Percentiles rank a stretch among this genome's conserved stretches.
phyloP scores from a whole-genome alignment of 1,284 basidiomycete species.

The Naganishia liquefaciens region DNA sequence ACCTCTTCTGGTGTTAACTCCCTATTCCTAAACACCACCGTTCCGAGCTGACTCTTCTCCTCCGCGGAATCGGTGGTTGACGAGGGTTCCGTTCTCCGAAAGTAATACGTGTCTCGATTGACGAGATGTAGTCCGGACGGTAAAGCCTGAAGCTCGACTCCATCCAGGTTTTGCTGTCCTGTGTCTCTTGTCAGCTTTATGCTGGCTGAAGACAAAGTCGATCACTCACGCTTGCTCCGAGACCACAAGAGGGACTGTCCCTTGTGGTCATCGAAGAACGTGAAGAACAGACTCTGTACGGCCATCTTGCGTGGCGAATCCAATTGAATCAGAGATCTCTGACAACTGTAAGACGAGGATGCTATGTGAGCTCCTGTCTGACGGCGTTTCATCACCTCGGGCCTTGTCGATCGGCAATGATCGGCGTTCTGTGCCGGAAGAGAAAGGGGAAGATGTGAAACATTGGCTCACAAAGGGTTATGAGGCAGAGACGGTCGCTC shows the following conservation, averaged over 20 bases:
- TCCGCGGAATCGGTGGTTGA: neutral
- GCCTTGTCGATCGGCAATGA: conserved; percentile 28
- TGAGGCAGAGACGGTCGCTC: neutral
- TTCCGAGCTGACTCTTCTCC: conserved; percentile 18
- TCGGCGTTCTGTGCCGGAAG: conserved; percentile 15
- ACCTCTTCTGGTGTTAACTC: conserved; percentile 25
- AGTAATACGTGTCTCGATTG: conserved; percentile 31
- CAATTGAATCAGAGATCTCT: neutral
- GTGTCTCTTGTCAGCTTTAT: neutral
- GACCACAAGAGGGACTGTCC: conserved; percentile 34
- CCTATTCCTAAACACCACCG: conserved; percentile 28
- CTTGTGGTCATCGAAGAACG: conserved; percentile 34
- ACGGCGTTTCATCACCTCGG: neutral
- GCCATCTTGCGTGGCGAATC: neutral
- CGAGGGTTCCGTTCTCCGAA: conserved; percentile 9
- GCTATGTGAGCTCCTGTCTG: too few relatives aligned
- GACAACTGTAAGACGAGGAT: neutral
- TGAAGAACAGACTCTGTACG: conserved; percentile 25
- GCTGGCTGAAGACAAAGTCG: too few relatives aligned
- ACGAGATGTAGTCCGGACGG: conserved; percentile 35
- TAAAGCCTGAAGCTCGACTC: conserved; percentile 31
- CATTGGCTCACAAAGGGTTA: neutral
- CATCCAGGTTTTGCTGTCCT: conserved; percentile 20
- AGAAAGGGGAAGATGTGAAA: neutral
- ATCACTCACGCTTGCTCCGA: neutral